phyloP scores from a whole-genome alignment of 2,329 filamentous ascomycete species.

The Pseudogymnoascus sp. region DNA sequence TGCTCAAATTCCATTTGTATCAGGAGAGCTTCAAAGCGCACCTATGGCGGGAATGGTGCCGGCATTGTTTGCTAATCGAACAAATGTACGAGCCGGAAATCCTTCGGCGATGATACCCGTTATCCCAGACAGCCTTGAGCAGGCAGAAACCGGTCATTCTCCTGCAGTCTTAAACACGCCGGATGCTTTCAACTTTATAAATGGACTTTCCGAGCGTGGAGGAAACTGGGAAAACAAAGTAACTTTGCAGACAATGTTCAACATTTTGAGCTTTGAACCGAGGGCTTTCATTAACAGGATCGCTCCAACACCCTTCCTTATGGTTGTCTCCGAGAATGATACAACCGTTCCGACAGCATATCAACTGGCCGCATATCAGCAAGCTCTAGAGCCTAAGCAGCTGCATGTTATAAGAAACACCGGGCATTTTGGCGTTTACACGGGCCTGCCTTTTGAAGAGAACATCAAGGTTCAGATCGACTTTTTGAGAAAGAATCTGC shows the following conservation, averaged over 20 bases:
- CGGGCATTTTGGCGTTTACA: constrained; percentile 36
- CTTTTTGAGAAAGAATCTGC: constrained; percentile 26
- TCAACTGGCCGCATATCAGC: constrained; percentile 29
- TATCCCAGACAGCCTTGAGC: no score
- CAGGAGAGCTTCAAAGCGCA: not conserved
- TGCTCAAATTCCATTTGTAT: constrained; percentile 25
- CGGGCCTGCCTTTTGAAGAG: constrained; percentile 21
- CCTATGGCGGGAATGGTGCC: no score
- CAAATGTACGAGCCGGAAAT: not conserved
- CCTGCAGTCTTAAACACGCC: no score
- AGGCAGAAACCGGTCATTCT: no score
- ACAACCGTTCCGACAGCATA: constrained; percentile 30
- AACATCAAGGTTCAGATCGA: constrained; percentile 29
- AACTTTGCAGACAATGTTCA: constrained; percentile 28
- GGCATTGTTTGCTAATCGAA: constrained; percentile 11
- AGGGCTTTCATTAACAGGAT: constrained; percentile 30
- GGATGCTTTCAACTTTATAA: no score
- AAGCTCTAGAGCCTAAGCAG: constrained; percentile 34
- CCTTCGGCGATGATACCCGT: no score
- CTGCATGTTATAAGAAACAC: constrained; percentile 29
- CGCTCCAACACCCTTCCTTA: constrained; percentile 33
- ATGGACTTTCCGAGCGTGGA: no score
- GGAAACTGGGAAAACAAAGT: constrained; percentile 27
- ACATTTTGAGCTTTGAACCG: constrained; percentile 21
- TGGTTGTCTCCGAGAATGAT: constrained; percentile 31